Evolutionary conservation across 1,139 yeast genomes (phyloP), one percentile per base, ranked within the genome.

Genomic region (Ogataea hybrid): DNA sequence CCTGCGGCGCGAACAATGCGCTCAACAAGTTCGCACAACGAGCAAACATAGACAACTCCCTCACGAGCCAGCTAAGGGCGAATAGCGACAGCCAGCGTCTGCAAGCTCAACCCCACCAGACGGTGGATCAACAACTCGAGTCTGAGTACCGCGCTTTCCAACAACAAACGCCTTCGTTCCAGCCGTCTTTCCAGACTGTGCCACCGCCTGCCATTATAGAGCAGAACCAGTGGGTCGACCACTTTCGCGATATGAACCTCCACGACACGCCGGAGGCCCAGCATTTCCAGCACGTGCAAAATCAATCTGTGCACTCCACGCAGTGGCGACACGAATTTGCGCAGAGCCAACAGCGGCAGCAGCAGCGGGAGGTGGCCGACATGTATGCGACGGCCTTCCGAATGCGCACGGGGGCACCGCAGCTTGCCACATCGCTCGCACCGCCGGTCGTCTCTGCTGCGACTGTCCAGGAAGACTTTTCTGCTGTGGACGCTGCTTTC

Each of bases 1-100:
- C 58, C 2, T 56, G 59, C 36, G 44, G 54, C 6, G 49, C 49
- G 3, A 42, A 35, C n/a, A 49, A 51, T 25, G 56, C 58, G 5
- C 30, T 54, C 8, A 47, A 37, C 39, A 49, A 47, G 39, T 39
- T 54, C 10, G 28, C 45, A 9, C 35, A 39, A 15, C 52, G 43
- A n/a, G 43, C 50, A 6, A 46, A 47, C 21, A 25, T 41, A 4
- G 59, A 56, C 42, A 32, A 38, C 10, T 53, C 58, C 11, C 25
- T 51, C 11, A 17, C 38, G 4, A 40, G 42, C 6, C 56, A 52
- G 35, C 21, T 51, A 7, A 30, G 36, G 2, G 21, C 35, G 12
- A 43, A 25, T 27, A 21, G 30, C n/a, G 42, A 35, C 10, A 33
- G 39, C 15, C 4, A n/a, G 5, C 36, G 36, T 10, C 37, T 43